phyloP scores from a whole-genome alignment of 1,284 basidiomycete genomes.

The Fomes fomentarius region DNA sequence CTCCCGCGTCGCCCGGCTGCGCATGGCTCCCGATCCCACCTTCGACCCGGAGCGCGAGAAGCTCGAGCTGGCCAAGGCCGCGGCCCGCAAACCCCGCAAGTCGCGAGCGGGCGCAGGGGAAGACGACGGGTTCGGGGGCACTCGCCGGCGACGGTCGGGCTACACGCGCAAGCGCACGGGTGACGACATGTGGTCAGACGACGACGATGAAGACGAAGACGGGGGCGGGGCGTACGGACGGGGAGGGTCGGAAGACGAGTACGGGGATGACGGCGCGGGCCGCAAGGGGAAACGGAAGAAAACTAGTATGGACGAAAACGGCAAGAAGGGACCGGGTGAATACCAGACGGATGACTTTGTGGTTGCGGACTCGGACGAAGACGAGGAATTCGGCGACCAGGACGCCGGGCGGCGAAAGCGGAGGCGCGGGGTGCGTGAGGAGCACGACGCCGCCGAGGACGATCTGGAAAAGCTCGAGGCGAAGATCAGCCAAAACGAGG shows the following conservation, averaged over 20 bases:
- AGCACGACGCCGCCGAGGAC: constrained; percentile 56
- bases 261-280: constrained; percentile 40
- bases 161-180: constrained; percentile 38
- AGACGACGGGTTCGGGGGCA: constrained; percentile 49
- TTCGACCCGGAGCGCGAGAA: constrained; percentile 76
- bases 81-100: constrained; percentile 63
- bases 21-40: constrained; percentile 74
- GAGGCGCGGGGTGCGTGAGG: constrained; percentile 42
- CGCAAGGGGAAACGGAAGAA: constrained; percentile 41
- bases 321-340: constrained; percentile 53
- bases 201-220: constrained; percentile 44
- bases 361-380: constrained; percentile 76
- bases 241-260: constrained; percentile 60
- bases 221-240: constrained; percentile 44
- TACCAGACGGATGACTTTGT: constrained; percentile 85
- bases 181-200: constrained; percentile 47
- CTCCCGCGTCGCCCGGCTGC: constrained; percentile 75
- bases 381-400: constrained; percentile 43
- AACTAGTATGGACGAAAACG: constrained; percentile 47
- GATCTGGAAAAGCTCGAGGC: constrained; percentile 72
- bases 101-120: constrained; percentile 49
- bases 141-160: constrained; percentile 39
- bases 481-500: constrained; percentile 53
- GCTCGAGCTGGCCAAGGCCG: constrained; percentile 67
- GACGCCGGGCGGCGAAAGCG: constrained; percentile 37